Evolutionary conservation across 2,329 filamentous ascomycete species (phyloP).

Genomic region (Apiospora saccharicola): DNA sequence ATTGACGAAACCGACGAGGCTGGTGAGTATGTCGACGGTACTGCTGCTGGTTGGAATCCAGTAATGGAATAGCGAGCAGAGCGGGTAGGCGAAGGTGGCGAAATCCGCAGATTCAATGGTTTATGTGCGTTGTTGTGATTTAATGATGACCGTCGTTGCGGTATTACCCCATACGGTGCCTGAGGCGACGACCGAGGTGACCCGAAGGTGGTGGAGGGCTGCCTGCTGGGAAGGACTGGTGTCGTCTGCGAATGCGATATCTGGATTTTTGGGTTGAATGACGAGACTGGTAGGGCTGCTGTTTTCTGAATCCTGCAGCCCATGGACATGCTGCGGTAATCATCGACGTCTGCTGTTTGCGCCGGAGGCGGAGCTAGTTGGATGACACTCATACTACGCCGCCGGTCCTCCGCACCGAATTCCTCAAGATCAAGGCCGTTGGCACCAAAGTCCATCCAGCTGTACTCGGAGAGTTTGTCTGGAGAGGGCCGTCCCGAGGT

Average conservation of each 20-base stretch:
- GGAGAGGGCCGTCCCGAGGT: slow-evolving; percentile 44
- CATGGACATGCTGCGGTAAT: slow-evolving; percentile 36
- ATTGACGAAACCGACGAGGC: not conserved
- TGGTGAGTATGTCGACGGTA: not conserved
- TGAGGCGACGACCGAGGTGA: not conserved
- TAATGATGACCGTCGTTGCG: slow-evolving; percentile 26
- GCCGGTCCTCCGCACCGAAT: slow-evolving; percentile 32
- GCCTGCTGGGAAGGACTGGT: not conserved
- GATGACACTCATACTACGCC: slow-evolving; percentile 37
- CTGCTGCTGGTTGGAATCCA: slow-evolving; percentile 7
- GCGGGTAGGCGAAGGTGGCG: slow-evolving; percentile 8
- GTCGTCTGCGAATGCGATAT: slow-evolving; percentile 10
- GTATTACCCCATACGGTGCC: slow-evolving; percentile 19
- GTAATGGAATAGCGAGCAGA: slow-evolving; percentile 4
- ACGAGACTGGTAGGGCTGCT: slow-evolving; percentile 24
- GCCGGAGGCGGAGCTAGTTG: slow-evolving; percentile 22
- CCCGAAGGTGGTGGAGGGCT: slow-evolving; percentile 7
- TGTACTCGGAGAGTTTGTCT: slow-evolving; percentile 34
- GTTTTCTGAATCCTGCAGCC: slow-evolving; percentile 28
- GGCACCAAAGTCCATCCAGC: slow-evolving; percentile 40
- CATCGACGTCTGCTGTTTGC: slow-evolving; percentile 29
- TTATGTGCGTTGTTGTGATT: not conserved
- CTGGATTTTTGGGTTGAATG: slow-evolving; percentile 24
- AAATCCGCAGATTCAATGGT: not conserved
- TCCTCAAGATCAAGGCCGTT: slow-evolving; percentile 35